Percentiles rank a stretch among this genome's conserved stretches.
Evolutionary conservation across 352 stramenopile genomes (phyloP).

Genomic region (Globisporangium alternatum): DNA sequence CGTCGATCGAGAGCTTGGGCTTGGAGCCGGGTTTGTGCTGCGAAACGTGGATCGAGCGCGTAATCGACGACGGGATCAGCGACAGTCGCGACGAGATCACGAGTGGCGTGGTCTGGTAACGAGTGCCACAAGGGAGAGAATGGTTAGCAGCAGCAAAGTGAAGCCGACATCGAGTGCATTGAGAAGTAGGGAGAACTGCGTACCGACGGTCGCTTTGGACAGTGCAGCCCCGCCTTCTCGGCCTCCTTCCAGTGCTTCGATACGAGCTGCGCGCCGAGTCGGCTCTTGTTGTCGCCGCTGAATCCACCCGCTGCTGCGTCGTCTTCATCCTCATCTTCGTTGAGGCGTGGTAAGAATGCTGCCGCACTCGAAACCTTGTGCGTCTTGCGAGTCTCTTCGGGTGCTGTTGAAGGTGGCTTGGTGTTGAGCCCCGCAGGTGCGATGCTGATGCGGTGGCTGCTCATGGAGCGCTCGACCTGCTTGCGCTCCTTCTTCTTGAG

Average conservation of each 20-base stretch:
- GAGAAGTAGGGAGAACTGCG: neutral
- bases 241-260: conserved; percentile 54
- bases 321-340: conserved; percentile 15
- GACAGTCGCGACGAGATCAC: conserved; percentile 19
- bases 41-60: conserved; percentile 45
- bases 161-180: neutral
- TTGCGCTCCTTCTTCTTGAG: conserved; percentile 44
- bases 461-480: conserved; percentile 34
- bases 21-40: conserved; percentile 23
- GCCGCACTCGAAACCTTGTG: neutral
- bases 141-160: neutral
- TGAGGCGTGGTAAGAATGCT: conserved; percentile 7
- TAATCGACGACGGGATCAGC: conserved; percentile 47
- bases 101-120: conserved; percentile 10
- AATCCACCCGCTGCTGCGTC: neutral
- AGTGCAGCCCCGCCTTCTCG: conserved; percentile 31
- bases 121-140: neutral
- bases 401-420: neutral
- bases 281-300: neutral
- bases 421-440: conserved; percentile 7
- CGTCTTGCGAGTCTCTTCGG: neutral
- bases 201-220: conserved; percentile 30
- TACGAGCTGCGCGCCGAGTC: conserved; percentile 52
- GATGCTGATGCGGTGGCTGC: conserved; percentile 53
- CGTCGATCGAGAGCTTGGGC: conserved; percentile 23